These are phyloP conservation scores for Scenedesmus sp. DNA, from an alignment of 163 green algal genomes.

Conservation along the genomic window DNA sequence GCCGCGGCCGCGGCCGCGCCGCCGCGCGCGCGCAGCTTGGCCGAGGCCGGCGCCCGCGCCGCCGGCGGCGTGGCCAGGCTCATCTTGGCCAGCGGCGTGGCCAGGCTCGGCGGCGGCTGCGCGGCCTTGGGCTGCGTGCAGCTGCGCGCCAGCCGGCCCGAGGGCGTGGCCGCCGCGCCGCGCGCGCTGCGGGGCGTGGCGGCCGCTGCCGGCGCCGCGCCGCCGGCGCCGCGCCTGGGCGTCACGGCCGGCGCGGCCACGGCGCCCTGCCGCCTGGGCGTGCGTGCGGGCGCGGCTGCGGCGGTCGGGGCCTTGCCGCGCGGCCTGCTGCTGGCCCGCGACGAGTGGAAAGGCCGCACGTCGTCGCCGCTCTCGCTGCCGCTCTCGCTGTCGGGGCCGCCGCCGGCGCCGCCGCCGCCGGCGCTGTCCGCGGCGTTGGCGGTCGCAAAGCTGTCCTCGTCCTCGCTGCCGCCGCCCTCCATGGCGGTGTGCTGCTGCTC, in stretches of 20 bases:
- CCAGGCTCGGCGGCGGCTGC: slow-evolving; percentile 25
- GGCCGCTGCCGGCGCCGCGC: background rate
- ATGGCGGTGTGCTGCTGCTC: slow-evolving; percentile 1
- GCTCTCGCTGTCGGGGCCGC: background rate
- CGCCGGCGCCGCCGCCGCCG: slow-evolving; percentile 6
- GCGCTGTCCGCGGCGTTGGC: background rate
- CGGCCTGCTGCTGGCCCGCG: background rate
- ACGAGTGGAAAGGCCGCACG: no score
- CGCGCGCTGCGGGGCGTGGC: slow-evolving; percentile 6
- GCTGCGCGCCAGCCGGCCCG: slow-evolving; percentile 12
- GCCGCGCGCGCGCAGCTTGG: background rate
- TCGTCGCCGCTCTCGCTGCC: no score
- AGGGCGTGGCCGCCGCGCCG: background rate
- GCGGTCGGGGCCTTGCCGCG: no score
- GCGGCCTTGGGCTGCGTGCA: slow-evolving; percentile 6
- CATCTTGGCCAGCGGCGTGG: slow-evolving; percentile 28
- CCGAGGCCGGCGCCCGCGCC: no score
- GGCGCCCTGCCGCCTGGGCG: background rate
- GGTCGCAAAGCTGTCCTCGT: background rate
- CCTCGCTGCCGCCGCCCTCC: background rate
- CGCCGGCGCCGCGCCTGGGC: background rate
- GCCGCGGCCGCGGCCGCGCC: background rate
- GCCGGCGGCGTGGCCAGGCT: background rate
- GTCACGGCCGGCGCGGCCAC: slow-evolving; percentile 7
- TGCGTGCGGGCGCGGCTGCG: background rate